phyloP scores from a whole-genome alignment of 1,284 basidiomycete species.

The Melampsora allii-populina region DNA sequence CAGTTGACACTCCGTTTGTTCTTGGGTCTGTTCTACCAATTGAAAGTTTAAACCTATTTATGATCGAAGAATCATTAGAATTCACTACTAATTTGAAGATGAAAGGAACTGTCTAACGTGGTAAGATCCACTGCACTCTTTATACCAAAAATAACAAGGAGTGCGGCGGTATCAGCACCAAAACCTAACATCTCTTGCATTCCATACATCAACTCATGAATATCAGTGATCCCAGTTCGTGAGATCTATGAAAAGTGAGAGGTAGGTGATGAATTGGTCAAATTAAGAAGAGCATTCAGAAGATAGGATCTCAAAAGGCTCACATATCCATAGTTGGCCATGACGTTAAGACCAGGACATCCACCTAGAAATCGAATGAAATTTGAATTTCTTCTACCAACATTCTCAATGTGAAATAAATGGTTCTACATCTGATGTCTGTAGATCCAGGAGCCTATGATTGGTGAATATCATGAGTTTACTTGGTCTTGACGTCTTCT shows the following conservation, averaged over 20 bases:
- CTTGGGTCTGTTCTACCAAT: constrained; percentile 1
- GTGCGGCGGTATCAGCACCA: background rate
- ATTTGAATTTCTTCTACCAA: background rate
- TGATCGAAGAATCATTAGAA: background rate
- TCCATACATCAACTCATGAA: constrained; percentile 4
- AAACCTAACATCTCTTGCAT: constrained; percentile 3
- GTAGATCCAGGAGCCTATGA: background rate
- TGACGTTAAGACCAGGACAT: background rate
- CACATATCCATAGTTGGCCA: constrained; percentile 1
- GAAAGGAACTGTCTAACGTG: background rate
- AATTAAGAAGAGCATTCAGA: background rate
- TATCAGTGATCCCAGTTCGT: background rate
- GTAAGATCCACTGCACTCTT: background rate
- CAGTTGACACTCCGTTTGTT: background rate
- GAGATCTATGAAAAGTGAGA: background rate
- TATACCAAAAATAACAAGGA: background rate
- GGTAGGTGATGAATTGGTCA: background rate
- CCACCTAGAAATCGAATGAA: background rate
- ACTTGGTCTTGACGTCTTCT: no score
- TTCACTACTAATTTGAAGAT: background rate
- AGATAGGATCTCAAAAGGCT: background rate
- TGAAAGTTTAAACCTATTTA: background rate
- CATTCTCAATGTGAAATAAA: background rate
- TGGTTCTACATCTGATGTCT: background rate
- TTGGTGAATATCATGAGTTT: no score